Conservation (phyloP, 495 filamentous ascomycete genomes). For the Viridothelium virens region DNA sequence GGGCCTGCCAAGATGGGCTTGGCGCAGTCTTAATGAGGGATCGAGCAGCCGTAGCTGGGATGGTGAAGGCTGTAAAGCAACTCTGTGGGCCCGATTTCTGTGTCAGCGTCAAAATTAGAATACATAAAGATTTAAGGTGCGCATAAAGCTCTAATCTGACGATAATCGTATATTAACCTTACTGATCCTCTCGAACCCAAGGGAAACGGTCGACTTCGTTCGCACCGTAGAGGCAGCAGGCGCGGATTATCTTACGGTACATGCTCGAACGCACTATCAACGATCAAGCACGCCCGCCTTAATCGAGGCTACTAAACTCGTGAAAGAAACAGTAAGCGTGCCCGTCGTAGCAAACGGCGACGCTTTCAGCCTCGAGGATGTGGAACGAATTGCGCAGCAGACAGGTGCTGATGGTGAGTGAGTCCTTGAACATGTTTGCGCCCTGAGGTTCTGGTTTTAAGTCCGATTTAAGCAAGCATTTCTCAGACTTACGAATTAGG, state of each 20-base stretch:
- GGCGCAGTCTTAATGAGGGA: slow-evolving; percentile 57
- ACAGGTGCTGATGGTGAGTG: slow-evolving; percentile 31
- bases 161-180: not conserved
- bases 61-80: slow-evolving; percentile 45
- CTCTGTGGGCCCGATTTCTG: slow-evolving; percentile 34
- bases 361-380: slow-evolving; percentile 45
- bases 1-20: slow-evolving; percentile 55
- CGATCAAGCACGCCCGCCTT: slow-evolving; percentile 50
- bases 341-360: slow-evolving; percentile 58
- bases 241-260: slow-evolving; percentile 55
- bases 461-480: too few species aligned
- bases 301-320: slow-evolving; percentile 42
- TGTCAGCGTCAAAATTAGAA: slow-evolving; percentile 59
- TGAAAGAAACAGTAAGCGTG: slow-evolving; percentile 43
- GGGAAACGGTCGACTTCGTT: slow-evolving; percentile 32
- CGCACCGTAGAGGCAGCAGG: slow-evolving; percentile 28
- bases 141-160: not conserved
- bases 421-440: slow-evolving; percentile 6
- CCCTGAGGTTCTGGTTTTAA: too few species aligned
- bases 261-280: slow-evolving; percentile 50
- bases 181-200: slow-evolving; percentile 8
- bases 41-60: slow-evolving; percentile 50
- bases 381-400: slow-evolving; percentile 24
- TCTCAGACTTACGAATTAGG: slow-evolving; percentile 38
- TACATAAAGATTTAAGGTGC: slow-evolving; percentile 52